These are phyloP conservation scores for Hypomontagnella monticulosa DNA, from an alignment of 495 filamentous ascomycete species.

Conservation along the genomic window DNA sequence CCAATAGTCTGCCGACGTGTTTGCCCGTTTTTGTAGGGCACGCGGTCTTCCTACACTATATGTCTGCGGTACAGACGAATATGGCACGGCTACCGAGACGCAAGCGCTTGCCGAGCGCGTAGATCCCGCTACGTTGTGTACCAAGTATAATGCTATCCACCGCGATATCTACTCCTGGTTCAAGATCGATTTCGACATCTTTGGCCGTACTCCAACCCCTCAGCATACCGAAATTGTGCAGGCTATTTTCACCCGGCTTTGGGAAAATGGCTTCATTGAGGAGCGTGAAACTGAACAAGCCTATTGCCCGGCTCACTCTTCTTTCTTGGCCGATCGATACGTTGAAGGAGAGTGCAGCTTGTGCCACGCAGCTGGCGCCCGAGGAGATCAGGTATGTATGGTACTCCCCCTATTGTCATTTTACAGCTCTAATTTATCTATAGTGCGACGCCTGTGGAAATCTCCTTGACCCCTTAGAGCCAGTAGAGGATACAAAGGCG, in stretches of 20 bases:
- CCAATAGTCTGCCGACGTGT: constrained; percentile 55
- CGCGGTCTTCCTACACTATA: constrained; percentile 71
- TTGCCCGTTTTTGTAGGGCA: constrained; percentile 73
- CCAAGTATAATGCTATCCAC: constrained; percentile 52
- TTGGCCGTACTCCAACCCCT: constrained; percentile 60
- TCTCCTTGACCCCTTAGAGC: constrained; percentile 78
- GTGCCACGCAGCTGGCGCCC: constrained; percentile 78
- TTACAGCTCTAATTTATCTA: constrained; percentile 52
- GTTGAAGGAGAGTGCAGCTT: constrained; percentile 91
- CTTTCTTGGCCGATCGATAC: constrained; percentile 91
- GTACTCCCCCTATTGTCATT: constrained; percentile 68
- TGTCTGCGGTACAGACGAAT: constrained; percentile 67
- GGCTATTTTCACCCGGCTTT: constrained; percentile 80
- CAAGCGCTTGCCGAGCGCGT: constrained; percentile 50
- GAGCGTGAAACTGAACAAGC: constrained; percentile 80
- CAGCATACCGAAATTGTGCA: constrained; percentile 91
- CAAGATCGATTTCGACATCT: constrained; percentile 50
- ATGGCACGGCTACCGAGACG: constrained; percentile 53
- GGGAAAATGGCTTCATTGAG: constrained; percentile 81
- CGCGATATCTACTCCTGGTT: constrained; percentile 50
- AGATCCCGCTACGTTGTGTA: constrained; percentile 50
- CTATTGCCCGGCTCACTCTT: constrained; percentile 84
- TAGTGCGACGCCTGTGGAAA: constrained; percentile 85
- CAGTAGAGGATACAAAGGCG: constrained; percentile 29
- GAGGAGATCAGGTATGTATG: constrained; percentile 60